Base-by-base conservation (phyloP, 345 rosid species). In the Linum tenue region DNA sequence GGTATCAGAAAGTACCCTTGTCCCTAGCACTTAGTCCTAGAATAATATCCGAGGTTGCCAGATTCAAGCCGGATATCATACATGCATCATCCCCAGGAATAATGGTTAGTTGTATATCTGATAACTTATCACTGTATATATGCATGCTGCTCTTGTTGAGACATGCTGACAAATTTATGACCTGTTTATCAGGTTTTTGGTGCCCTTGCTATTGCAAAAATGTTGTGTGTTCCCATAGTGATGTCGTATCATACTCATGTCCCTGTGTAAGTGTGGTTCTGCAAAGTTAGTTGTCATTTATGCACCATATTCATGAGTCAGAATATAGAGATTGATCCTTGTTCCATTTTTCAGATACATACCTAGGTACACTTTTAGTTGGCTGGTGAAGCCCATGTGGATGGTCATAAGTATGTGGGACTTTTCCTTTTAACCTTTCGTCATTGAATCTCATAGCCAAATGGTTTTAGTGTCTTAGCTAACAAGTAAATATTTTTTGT, bases 221-320 rank as follows among this genome's bases (percentile, higher is more conserved):
- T 94, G 76, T 65, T 94, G 66, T 82, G 82, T 7, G 97, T 94
- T n/a, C 99, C 99, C 53, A 85, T 94, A 37, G 97, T 94, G 67
- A 90, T 94, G 99, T 94, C 99, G 40, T 90, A 94, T 73, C 99
- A 94, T 79, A 94, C 97, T 66, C 99, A 94, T 66, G 99, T 94
- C 63, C 99, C 99, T 48, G 97, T 94, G 99, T 94, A 79, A 86
- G 99, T 81, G 73, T 59, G 31, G 56, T 56, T 64, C 51, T 67
- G 48, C 67, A 36, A 22, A 57, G 14, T 48, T 48, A 15, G 14
- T 48, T 48, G 11, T 57, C 3, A 12, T 37, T 37, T 57, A 10
- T 57, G 8, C 60, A 22, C 60, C 7, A 5, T 37, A 57, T 57
- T 22, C 60, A 31, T 57, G 38, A 48, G 53, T 48, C 53, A 48